Base-by-base conservation (phyloP, 371 early-diverging fungal species). In the Mortierella polycephala region DNA sequence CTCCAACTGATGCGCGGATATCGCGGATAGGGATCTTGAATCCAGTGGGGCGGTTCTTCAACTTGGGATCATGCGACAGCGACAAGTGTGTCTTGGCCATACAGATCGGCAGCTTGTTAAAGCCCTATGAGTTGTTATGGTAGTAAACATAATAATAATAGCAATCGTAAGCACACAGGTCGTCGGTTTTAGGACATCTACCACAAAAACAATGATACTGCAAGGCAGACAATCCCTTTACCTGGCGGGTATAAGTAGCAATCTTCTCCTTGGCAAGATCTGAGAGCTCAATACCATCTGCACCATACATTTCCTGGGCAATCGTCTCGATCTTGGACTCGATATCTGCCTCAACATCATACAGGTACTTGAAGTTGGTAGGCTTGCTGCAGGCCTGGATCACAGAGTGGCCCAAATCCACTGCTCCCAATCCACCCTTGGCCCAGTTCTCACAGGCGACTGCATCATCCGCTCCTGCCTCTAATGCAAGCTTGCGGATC, bases 31-130 rank as follows among this genome's bases (percentile, higher is more conserved):
- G 97, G 50, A 98, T 91, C 62, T 88, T 90, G 77, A 98, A 98
- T 82, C 93, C 96, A 44, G 90, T 90, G 11, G 98, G 98, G 1
- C 94, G 97, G 67, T 92, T 91, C 90, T 98, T 98, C 46, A 93
- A 83, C 59, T 87, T 90, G 18, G 97, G 94, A 72, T 97, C 95
- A 60, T 95, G 95, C 49, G 96, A 94, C 79, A 98, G 88, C 51
- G 91, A 91, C 81, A 95, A 89, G 80, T 97, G 98, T 5, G 98
- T 98, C 89, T 98, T 98, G 64, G 98, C 97, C 98, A 98, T 97
- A 84, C 98, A 98, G 54, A 98, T 95, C 1, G 98, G 98, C 73
- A 97, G 83, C 16, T 90, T 82, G 54, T 79, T 87, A 83, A 95
- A 97, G 44, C 96, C 96, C 86, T 88, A 70, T 54, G 18, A 18